Conservation (phyloP, 2,329 filamentous ascomycete species). For the Venturia oleaginea region DNA sequence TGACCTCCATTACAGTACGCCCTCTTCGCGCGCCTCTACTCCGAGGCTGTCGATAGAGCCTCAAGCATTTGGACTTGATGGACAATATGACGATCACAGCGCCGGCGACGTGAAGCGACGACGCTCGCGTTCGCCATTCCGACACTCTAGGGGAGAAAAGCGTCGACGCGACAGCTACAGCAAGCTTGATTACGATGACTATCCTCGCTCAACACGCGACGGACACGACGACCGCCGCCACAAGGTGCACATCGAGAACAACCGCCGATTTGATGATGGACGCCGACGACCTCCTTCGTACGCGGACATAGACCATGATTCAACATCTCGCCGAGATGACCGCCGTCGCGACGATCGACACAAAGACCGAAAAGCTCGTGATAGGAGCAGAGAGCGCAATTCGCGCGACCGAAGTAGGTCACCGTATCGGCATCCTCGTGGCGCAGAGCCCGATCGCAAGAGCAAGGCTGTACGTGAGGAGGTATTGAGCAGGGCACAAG, state of each 20-base stretch:
- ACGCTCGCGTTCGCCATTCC: conserved; percentile 43
- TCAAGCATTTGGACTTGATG: conserved; percentile 4
- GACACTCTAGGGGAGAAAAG: conserved; percentile 50
- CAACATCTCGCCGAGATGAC: background rate
- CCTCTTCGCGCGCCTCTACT: conserved; percentile 15
- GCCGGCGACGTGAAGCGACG: conserved; percentile 30
- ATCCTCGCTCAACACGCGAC: conserved; percentile 22
- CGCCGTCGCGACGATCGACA: conserved; percentile 1
- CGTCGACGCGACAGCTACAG: conserved; percentile 44
- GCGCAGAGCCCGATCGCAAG: conserved; percentile 25
- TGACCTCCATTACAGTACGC: conserved; percentile 81
- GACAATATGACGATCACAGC: conserved; percentile 18
- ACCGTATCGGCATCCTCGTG: conserved; percentile 42
- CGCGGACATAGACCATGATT: background rate
- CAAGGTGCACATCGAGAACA: conserved; percentile 22
- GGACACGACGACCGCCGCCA: conserved; percentile 27
- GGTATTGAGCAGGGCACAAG: background rate
- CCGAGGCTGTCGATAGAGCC: conserved; percentile 10
- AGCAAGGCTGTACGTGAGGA: conserved; percentile 3
- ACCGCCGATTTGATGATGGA: background rate
- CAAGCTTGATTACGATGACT: conserved; percentile 37
- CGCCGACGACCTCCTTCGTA: conserved; percentile 4
- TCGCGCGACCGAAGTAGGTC: conserved; percentile 35
- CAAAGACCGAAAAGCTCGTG: conserved; percentile 1
- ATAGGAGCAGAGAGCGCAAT: background rate